Base-by-base conservation (phyloP, 768 basidiomycete genomes). In the Coprinellus micaceus region DNA sequence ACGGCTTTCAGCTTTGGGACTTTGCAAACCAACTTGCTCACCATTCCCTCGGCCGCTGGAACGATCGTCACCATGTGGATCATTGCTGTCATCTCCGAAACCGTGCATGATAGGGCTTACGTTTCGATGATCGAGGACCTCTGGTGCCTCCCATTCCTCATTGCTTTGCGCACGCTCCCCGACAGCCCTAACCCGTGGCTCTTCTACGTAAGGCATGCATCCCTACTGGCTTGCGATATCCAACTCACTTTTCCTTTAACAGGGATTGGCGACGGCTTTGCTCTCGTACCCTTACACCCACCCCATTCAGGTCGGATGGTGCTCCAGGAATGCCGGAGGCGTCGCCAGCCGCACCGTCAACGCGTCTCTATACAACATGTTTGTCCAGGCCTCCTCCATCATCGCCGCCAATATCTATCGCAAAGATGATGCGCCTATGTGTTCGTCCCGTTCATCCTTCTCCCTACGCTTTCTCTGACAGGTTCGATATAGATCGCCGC, bases 71-170 rank as follows among this genome's bases (percentile, higher is more conserved):
- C 74, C 7, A 83, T 83, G 77, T 74, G 81, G 29, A 57, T 65
- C 24, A 71, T 84, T 37, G 75, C 82, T 0, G 61, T 81, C 28
- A 53, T 81, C 12, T 83, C 83, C 2, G 83, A 85, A 57, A 66
- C 67, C 2, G 67, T 85, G 22, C 72, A 83, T 59, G 80, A 83
- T 19, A 73, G 84, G n/a, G 70, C 82, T 2, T 67, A 80, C 25
- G 75, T 84, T 15, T 71, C 84, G 0, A 79, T 82, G 74, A 64
- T 73, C 44, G 75, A 82, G 57, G 76, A 83, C 58, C 28, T 85
- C 3, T 89, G 86, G 86, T 67, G 74, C 0, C 68, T 88, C 15
- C 83, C 85, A 2, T 84, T 84, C 69, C 67, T 87, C 48, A 71
- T 88, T 26, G 82, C 82, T 0, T 54, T 85, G 15, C 81, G 81